phyloP scores from a whole-genome alignment of 306 rosid species.

The Mucuna pruriens region DNA sequence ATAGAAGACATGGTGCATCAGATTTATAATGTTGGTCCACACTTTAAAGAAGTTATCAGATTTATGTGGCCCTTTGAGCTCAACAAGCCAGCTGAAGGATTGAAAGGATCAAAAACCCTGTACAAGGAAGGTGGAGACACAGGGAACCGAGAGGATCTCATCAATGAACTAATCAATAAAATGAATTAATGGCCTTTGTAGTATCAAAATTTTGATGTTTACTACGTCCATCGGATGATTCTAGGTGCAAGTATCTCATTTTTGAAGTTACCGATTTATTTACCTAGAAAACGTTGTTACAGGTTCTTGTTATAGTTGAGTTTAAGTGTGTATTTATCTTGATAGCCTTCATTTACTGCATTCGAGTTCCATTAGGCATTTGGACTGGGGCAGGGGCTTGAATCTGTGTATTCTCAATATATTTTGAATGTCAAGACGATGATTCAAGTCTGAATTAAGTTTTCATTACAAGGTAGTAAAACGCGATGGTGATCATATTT shows the following conservation, averaged over 20 bases:
- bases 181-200: conserved; percentile 65
- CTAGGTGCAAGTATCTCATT: conserved; percentile 23
- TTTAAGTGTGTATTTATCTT: neutral
- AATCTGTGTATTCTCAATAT: neutral
- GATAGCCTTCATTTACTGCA: neutral
- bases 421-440: neutral
- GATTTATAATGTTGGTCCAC: conserved; percentile 72
- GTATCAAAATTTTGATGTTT: conserved; percentile 15
- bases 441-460: neutral
- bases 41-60: conserved; percentile 71
- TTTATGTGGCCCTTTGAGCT: conserved; percentile 84
- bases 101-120: conserved; percentile 62
- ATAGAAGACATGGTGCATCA: conserved; percentile 89
- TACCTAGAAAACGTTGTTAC: neutral
- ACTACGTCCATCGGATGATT: neutral
- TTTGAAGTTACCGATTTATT: neutral
- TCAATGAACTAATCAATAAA: conserved; percentile 73
- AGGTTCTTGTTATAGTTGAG: neutral
- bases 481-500: neutral
- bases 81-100: conserved; percentile 66
- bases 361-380: neutral
- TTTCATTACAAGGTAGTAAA: neutral
- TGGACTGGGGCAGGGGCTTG: too few relatives aligned
- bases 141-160: conserved; percentile 76
- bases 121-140: conserved; percentile 83